Base-by-base conservation (phyloP, 768 basidiomycete species). In the Pseudohyphozyma bogoriensis region DNA sequence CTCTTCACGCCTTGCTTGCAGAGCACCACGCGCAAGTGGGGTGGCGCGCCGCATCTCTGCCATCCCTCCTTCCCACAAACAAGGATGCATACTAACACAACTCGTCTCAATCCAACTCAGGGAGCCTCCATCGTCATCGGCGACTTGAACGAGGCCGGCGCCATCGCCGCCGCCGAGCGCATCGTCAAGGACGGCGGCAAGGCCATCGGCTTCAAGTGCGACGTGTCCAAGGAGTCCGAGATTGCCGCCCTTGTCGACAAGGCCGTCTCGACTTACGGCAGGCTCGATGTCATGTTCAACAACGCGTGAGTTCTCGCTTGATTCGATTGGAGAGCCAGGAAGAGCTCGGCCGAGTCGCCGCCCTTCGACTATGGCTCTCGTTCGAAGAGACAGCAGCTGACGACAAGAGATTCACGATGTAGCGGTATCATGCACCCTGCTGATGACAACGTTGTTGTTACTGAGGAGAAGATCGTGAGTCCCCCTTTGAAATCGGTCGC, bases 371-470 rank as follows among this genome's bases (percentile, higher is more conserved):
- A n/a, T n/a, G n/a, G n/a, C n/a, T n/a, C n/a, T n/a, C n/a, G n/a
- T n/a, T n/a, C n/a, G n/a, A n/a, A n/a, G n/a, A n/a, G n/a, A n/a
- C n/a, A 11, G 44, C 8, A 12, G 26, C 45, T 46, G 24, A 28
- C 15, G 29, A 29, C 20, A 28, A 11, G 37, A 0, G 31, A 67
- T 59, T 58, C 64, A 64, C 63, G 64, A 64, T 33, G 61, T 60
- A n/a, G n/a, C 83, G 92, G 93, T n/a, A 93, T 99, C 71, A 99
- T 99, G 95, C 95, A 96, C 72, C 84, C 89, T 22, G 82, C 78
- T 13, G 93, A 99, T 68, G 93, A 95, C 72, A 85, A 90, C 72
- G 95, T 93, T 16, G 78, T 96, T 70, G 93, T 89, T 73, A 99
- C 95, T 22, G 90, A 93, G 72, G 95, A 99, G 75, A 82, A 80